These are phyloP conservation scores for Acacia pycnantha DNA, from an alignment of 331 rosid species.

Conservation along the genomic window DNA sequence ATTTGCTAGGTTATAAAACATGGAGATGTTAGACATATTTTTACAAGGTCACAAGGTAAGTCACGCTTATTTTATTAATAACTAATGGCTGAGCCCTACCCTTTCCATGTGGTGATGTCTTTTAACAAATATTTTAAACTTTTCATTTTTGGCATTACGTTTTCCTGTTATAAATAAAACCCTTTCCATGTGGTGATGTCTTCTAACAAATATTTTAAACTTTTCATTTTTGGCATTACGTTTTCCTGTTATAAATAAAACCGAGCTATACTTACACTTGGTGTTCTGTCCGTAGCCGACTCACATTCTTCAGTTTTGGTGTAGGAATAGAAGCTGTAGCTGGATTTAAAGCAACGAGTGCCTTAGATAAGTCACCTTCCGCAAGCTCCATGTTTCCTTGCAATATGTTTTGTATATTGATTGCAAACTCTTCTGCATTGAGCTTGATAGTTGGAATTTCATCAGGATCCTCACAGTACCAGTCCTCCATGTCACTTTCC, in stretches of 20 bases:
- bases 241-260: constrained; percentile 2
- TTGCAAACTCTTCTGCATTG: constrained; percentile 41
- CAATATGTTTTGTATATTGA: constrained; percentile 44
- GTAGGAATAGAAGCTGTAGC: constrained; percentile 65
- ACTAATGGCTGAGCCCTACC: constrained; percentile 21
- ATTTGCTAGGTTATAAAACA: background rate
- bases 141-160: background rate
- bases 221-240: background rate
- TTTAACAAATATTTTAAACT: background rate
- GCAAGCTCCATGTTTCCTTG: constrained; percentile 50
- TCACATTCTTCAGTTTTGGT: constrained; percentile 76
- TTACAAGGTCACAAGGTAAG: constrained; percentile 7
- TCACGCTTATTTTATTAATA: background rate
- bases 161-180: background rate
- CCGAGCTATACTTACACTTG: constrained; percentile 68
- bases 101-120: background rate
- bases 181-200: background rate
- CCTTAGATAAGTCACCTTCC: constrained; percentile 75
- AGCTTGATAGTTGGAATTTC: constrained; percentile 60
- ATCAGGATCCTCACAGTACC: constrained; percentile 58
- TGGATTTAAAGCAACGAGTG: constrained; percentile 69
- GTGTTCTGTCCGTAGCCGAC: constrained; percentile 92
- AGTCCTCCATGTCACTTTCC: constrained; percentile 82
- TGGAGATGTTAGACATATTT: constrained; percentile 18
- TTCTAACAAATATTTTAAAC: constrained; percentile 1